These are phyloP conservation scores for Amanita rubescens DNA, from an alignment of 768 basidiomycete genomes.

Conservation along the genomic window DNA sequence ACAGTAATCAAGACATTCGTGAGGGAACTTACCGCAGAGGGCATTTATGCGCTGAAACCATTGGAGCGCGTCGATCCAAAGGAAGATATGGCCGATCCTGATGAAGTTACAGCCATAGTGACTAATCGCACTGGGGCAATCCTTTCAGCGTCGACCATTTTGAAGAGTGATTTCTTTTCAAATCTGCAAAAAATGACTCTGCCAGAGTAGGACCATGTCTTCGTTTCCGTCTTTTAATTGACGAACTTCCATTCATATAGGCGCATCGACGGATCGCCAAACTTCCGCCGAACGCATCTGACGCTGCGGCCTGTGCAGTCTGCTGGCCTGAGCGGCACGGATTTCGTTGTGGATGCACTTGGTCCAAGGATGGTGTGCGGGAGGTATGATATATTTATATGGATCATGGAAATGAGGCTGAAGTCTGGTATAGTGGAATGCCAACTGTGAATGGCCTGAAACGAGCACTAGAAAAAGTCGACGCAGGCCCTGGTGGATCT, in stretches of 20 bases:
- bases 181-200: slow-evolving; percentile 95
- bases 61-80: slow-evolving; percentile 63
- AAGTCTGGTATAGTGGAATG: slow-evolving; percentile 67
- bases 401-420: slow-evolving; percentile 3
- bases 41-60: slow-evolving; percentile 72
- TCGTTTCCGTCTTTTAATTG: not conserved
- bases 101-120: slow-evolving; percentile 87
- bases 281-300: slow-evolving; percentile 81
- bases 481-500: slow-evolving; percentile 70
- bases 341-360: slow-evolving; percentile 33
- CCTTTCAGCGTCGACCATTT: slow-evolving; percentile 83
- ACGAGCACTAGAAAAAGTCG: slow-evolving; percentile 68
- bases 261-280: slow-evolving; percentile 90
- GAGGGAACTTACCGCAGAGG: slow-evolving; percentile 79
- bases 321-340: slow-evolving; percentile 23
- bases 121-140: slow-evolving; percentile 78
- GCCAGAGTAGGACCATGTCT: slow-evolving; percentile 58
- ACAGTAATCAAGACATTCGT: slow-evolving; percentile 92
- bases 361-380: slow-evolving; percentile 64
- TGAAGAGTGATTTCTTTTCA: slow-evolving; percentile 94
- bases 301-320: slow-evolving; percentile 33
- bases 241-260: slow-evolving; percentile 24
- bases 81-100: slow-evolving; percentile 73
- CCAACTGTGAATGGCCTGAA: slow-evolving; percentile 86
- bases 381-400: slow-evolving; percentile 39